Evolutionary conservation across 2,329 filamentous ascomycete genomes (phyloP), one percentile per base, ranked within the genome.

Genomic region (Ophiobolus disseminans): DNA sequence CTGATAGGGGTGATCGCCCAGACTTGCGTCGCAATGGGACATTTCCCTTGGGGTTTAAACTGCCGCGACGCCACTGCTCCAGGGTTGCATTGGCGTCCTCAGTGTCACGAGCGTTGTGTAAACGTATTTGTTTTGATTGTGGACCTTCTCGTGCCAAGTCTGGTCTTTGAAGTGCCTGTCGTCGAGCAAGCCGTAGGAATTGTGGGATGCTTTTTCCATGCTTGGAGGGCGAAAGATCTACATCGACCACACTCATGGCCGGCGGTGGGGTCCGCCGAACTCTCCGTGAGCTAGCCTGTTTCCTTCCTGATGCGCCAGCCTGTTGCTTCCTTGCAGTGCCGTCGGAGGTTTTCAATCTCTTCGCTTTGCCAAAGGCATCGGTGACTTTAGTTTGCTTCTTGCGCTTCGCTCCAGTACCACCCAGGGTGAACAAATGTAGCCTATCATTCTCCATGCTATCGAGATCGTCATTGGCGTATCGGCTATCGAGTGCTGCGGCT

Each of bases 171-270:
- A 79, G 78, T 39, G 77, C 80, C 57, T 77, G 74, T 50, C 84
- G 78, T 21, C 76, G 75, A 25, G 84, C 84, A 48, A 87, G 63
- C 42, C 77, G 76, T 5, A 86, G 69, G 44, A 86, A 86, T 17
- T 76, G 76, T 7, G 84, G 81, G 28, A 76, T 71, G 6, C 75
- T 56, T 47, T 58, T 47, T 23, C 54, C 55, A 32, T 60, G 45
- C 3, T 55, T 55, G 16, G 62, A 50, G 21, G 63, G 41, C 50
- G 50, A 75, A 57, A 65, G 72, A 60, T 55, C 73, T 60, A 74
- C 73, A 70, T 86, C 83, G 5, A 84, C 61, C 14, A 86, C 79
- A 50, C 82, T 79, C 61, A 80, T 61, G 30, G 50, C 58, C 46
- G 50, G 73, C 13, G 50, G 69, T 11, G 57, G 48, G 19, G 45